These are phyloP conservation scores for Phytopythium chamaehyphon DNA, from an alignment of 352 stramenopile species.

Conservation along the genomic window DNA sequence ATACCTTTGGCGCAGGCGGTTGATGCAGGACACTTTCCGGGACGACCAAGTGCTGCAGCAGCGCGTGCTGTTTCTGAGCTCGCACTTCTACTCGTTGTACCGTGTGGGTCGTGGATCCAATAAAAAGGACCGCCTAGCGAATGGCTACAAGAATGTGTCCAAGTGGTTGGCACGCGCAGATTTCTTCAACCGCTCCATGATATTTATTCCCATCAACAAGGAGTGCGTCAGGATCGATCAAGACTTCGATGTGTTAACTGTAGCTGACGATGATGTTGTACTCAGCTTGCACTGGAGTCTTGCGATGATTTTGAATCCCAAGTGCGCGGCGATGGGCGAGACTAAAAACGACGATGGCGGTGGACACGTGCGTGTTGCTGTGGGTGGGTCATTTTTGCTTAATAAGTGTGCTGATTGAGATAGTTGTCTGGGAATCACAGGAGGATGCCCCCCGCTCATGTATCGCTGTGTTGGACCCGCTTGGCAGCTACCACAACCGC, in stretches of 20 bases:
- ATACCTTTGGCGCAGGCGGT: conserved; percentile 21
- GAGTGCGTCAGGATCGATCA: conserved; percentile 33
- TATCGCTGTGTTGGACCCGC: conserved; percentile 65
- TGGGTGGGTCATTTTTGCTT: too few species aligned
- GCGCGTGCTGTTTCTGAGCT: conserved; percentile 75
- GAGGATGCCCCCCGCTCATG: conserved; percentile 36
- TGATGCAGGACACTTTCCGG: conserved; percentile 52
- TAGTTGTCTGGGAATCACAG: background rate
- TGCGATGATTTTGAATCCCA: conserved; percentile 71
- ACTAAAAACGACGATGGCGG: conserved; percentile 9
- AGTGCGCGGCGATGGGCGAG: conserved; percentile 26
- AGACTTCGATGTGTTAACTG: too few species aligned
- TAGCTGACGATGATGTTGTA: conserved; percentile 6
- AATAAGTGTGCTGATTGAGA: too few species aligned
- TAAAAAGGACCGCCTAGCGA: conserved; percentile 29
- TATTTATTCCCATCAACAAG: conserved; percentile 89
- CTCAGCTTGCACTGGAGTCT: conserved; percentile 80
- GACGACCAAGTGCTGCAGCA: conserved; percentile 41
- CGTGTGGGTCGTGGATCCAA: conserved; percentile 36
- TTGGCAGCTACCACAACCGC: conserved; percentile 67
- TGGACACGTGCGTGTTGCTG: too few species aligned
- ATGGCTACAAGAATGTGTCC: conserved; percentile 73
- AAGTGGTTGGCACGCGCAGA: conserved; percentile 64
- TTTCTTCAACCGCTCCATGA: conserved; percentile 66
- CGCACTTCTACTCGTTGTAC: conserved; percentile 73